These are phyloP conservation scores for Paragyromitra xinjiangensis DNA, from an alignment of 495 filamentous ascomycete genomes.

Conservation along the genomic window DNA sequence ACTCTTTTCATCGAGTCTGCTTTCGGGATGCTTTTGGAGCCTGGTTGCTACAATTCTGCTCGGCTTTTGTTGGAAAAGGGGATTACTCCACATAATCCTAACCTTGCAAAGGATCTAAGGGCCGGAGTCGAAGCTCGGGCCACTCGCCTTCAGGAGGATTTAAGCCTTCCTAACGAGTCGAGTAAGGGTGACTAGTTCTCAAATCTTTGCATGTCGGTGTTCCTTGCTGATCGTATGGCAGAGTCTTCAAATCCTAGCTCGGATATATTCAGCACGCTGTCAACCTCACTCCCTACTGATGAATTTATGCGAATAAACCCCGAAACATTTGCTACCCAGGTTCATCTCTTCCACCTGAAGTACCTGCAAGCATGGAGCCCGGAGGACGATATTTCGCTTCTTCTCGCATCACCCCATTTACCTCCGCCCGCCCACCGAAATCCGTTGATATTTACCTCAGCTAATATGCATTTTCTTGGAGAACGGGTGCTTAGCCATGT, in stretches of 20 bases:
- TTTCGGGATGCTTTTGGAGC: constrained; percentile 56
- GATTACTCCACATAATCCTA: constrained; percentile 55
- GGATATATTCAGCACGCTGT: constrained; percentile 50
- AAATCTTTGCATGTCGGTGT: not conserved
- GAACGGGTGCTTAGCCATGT: constrained; percentile 57
- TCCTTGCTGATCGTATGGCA: constrained; percentile 35
- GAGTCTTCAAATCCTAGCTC: constrained; percentile 44
- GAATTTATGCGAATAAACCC: constrained; percentile 57
- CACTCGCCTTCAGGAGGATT: constrained; percentile 45
- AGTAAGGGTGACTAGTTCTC: constrained; percentile 31
- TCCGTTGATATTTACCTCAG: constrained; percentile 58
- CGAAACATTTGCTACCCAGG: constrained; percentile 56
- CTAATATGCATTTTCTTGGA: constrained; percentile 58
- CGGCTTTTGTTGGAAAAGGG: constrained; percentile 57
- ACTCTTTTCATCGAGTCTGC: constrained; percentile 50
- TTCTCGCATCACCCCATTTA: constrained; percentile 56
- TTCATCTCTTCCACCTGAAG: constrained; percentile 57
- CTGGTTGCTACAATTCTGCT: constrained; percentile 56
- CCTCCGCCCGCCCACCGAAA: constrained; percentile 57
- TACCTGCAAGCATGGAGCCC: constrained; percentile 57
- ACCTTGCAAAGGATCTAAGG: constrained; percentile 55
- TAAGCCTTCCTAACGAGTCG: constrained; percentile 35
- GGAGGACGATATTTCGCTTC: constrained; percentile 56
- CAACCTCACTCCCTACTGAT: constrained; percentile 51
- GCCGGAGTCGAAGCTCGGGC: constrained; percentile 51